Evolutionary conservation across 768 basidiomycete genomes (phyloP).

Genomic region (Trametes cingulata): DNA sequence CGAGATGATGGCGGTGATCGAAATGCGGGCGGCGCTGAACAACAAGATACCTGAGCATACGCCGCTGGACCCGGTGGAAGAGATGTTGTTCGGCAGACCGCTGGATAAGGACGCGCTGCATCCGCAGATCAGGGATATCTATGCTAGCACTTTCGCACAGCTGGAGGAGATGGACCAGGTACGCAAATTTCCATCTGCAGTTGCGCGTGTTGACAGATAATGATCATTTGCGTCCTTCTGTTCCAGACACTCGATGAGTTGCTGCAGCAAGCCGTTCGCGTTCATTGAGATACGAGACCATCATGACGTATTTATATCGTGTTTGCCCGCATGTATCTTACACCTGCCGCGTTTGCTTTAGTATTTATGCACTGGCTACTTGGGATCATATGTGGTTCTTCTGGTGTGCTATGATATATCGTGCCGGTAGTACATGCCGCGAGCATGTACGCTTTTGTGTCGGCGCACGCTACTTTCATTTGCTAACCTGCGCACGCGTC

Average conservation of each 20-base stretch:
- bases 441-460: not conserved
- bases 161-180: slow-evolving; percentile 84
- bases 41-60: slow-evolving; percentile 32
- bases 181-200: slow-evolving; percentile 11
- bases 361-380: slow-evolving; percentile 14
- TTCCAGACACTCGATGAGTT: slow-evolving; percentile 33
- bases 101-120: slow-evolving; percentile 65
- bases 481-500: not conserved
- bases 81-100: slow-evolving; percentile 67
- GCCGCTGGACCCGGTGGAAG: slow-evolving; percentile 65
- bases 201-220: not conserved
- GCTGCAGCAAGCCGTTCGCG: slow-evolving; percentile 27
- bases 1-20: slow-evolving; percentile 87
- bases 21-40: slow-evolving; percentile 50
- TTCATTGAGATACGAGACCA: slow-evolving; percentile 6
- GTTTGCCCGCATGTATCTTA: slow-evolving; percentile 4
- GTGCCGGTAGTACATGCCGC: too few relatives aligned
- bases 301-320: slow-evolving; percentile 10
- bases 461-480: not conserved
- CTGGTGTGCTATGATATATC: too few relatives aligned
- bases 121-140: slow-evolving; percentile 71
- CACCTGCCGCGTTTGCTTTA: slow-evolving; percentile 10
- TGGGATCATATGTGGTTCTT: not conserved
- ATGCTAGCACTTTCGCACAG: slow-evolving; percentile 66
- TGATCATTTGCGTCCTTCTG: not conserved